These are phyloP conservation scores for Metschnikowia cerradonensis DNA, from an alignment of 805 yeast species.

Conservation along the genomic window DNA sequence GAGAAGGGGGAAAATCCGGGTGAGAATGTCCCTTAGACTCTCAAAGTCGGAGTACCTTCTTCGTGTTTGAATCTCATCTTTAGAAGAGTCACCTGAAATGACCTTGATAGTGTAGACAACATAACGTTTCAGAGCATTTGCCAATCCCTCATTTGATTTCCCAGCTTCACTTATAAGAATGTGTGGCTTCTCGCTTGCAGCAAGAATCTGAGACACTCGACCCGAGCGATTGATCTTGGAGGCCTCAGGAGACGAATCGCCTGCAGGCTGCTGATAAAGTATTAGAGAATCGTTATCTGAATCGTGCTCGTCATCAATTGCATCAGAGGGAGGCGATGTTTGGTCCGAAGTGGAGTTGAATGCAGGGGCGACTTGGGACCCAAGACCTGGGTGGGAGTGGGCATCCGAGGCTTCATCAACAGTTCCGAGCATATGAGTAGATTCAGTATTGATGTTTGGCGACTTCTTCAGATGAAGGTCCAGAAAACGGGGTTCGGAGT, in stretches of 20 bases:
- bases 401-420: background rate
- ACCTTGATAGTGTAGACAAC: constrained; percentile 77
- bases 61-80: constrained; percentile 53
- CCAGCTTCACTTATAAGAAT: constrained; percentile 73
- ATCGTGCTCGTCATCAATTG: constrained; percentile 6
- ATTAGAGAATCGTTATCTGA: constrained; percentile 29
- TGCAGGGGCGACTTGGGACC: background rate
- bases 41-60: constrained; percentile 93
- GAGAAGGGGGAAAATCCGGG: constrained; percentile 71
- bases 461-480: background rate
- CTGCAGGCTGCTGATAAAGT: constrained; percentile 20
- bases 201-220: constrained; percentile 33
- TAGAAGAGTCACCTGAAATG: constrained; percentile 36
- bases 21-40: constrained; percentile 65
- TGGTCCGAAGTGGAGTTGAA: background rate
- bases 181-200: constrained; percentile 24
- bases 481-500: background rate
- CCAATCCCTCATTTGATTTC: constrained; percentile 72
- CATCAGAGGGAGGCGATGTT: background rate
- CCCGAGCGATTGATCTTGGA: constrained; percentile 32
- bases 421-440: too few species aligned
- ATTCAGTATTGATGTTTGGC: background rate
- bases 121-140: constrained; percentile 57
- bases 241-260: constrained; percentile 16
- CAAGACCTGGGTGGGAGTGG: background rate